These are phyloP conservation scores for Carex cristatella DNA, from an alignment of 176 grass and related monocot genomes.

Conservation along the genomic window DNA sequence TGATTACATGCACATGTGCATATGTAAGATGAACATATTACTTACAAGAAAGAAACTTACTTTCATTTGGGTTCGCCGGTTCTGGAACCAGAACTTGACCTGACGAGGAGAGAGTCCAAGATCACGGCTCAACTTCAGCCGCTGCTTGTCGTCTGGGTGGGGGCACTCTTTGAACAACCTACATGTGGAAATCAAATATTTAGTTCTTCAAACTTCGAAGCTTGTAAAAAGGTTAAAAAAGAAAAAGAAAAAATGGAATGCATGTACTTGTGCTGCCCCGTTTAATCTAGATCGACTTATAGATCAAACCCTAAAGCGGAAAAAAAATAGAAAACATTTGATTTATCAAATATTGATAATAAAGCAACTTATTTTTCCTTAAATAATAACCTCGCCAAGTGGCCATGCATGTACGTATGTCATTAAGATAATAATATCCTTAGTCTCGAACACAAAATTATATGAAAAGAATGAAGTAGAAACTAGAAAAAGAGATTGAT, in stretches of 20 bases:
- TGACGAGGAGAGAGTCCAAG: slow-evolving; percentile 87
- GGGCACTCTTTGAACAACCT: slow-evolving; percentile 99
- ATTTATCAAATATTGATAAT: background rate
- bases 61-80: slow-evolving; percentile 94
- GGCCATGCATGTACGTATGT: background rate
- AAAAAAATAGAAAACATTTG: background rate
- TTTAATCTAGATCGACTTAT: background rate
- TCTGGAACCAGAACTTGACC: slow-evolving; percentile 99
- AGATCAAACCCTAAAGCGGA: background rate
- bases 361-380: background rate
- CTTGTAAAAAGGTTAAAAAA: background rate
- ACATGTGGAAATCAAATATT: background rate
- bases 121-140: slow-evolving; percentile 89
- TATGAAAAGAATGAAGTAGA: background rate
- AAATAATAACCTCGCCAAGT: background rate
- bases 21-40: background rate
- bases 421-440: background rate
- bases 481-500: background rate
- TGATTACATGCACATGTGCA: background rate
- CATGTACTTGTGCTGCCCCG: background rate
- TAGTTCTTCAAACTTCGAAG: background rate
- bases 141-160: slow-evolving; percentile 98
- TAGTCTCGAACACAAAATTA: background rate
- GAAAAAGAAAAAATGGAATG: background rate
- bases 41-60: background rate